Evolutionary conservation across 2,329 filamentous ascomycete genomes (phyloP), one percentile per base, ranked within the genome.

Genomic region (Epichloe scottii): DNA sequence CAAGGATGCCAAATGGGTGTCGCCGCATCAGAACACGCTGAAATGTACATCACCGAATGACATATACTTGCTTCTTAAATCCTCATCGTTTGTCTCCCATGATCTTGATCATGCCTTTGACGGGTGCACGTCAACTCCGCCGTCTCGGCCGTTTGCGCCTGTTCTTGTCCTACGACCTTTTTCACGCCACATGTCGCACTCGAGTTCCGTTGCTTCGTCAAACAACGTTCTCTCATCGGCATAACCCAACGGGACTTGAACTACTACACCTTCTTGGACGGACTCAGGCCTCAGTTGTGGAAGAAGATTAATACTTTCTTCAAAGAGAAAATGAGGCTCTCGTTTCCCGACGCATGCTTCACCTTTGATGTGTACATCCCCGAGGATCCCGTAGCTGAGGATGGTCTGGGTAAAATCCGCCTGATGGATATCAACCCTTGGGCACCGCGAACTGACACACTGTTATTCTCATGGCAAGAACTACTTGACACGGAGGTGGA

Each of bases 371-470:
- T 96, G 42, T 97, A 98, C 62, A 78, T 98, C 2, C 90, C 91
- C 1, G 79, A 84, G 55, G 77, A 60, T 72, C 78, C 61, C 67
- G 56, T 66, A 15, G 66, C 82, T 14, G 65, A 70, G 26, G 74
- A 75, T 30, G 73, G 85, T 1, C 78, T 94, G 51, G 81, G 87
- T 46, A 77, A 80, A 46, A 87, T 94, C 2, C 86, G 89, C 71
- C 73, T 98, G 11, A 84, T 98, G 46, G 93, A 98, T 63, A 86
- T 98, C 62, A 97, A 97, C 62, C 89, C 93, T 0, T 98, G 91
- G 88, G 91, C 91, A 1, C 79, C 82, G 41, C 76, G 88, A 54
- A 98, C 93, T 0, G 93, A 98, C 69, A 85, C 87, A 4, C 68
- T 97, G 43, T 73, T 96, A 1, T 98, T 95, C 64, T 84, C 82